Evolutionary conservation across 2,329 filamentous ascomycete genomes (phyloP).

Genomic region (Lasiodiplodia citricola): DNA sequence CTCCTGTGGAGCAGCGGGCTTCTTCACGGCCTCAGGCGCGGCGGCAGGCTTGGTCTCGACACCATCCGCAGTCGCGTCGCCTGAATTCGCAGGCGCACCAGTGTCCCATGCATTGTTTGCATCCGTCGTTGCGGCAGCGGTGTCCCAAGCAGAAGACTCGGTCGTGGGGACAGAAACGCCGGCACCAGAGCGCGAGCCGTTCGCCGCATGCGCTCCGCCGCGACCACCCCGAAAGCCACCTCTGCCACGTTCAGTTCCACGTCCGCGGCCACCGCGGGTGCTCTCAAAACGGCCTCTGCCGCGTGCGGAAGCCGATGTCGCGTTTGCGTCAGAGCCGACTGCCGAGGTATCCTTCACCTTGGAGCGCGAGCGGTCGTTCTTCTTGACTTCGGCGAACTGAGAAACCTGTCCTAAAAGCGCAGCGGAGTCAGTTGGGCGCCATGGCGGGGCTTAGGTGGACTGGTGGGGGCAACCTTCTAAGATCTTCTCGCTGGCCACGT

Average conservation of each 20-base stretch:
- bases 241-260: constrained; percentile 64
- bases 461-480: constrained; percentile 65
- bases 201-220: constrained; percentile 65
- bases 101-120: constrained; percentile 33
- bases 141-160: constrained; percentile 69
- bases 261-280: constrained; percentile 63
- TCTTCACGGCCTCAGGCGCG: constrained; percentile 43
- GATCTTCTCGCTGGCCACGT: constrained; percentile 77
- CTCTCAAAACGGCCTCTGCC: constrained; percentile 26
- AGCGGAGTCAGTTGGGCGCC: constrained; percentile 33
- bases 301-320: constrained; percentile 18
- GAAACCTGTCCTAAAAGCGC: constrained; percentile 69
- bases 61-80: constrained; percentile 46
- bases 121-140: constrained; percentile 39
- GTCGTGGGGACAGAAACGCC: constrained; percentile 70
- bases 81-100: constrained; percentile 30
- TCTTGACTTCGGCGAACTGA: constrained; percentile 85
- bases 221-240: constrained; percentile 63
- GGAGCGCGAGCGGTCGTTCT: constrained; percentile 73
- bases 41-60: constrained; percentile 35
- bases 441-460: background rate
- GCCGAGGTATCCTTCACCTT: constrained; percentile 71
- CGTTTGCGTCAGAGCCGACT: constrained; percentile 54
- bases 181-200: constrained; percentile 58
- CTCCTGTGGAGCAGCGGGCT: constrained; percentile 39